These are phyloP conservation scores for Begonia masoniana DNA, from an alignment of 306 rosid species.

Conservation along the genomic window DNA sequence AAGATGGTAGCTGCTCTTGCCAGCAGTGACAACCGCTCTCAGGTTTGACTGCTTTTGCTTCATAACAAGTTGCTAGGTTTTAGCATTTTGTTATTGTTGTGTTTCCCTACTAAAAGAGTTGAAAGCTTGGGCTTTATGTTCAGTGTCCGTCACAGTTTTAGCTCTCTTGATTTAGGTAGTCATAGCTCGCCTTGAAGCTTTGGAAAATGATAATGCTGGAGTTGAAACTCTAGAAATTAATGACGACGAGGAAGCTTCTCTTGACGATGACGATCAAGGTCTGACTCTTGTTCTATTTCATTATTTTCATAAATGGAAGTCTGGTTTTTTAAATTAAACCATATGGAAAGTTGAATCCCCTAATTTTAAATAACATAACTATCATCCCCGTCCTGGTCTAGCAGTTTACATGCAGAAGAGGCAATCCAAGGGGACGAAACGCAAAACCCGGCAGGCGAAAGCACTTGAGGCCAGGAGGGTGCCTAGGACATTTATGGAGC, in stretches of 20 bases:
- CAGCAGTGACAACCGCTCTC: conserved; percentile 69
- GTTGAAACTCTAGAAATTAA: conserved; percentile 44
- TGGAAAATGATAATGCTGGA: conserved; percentile 83
- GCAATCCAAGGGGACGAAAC: conserved; percentile 76
- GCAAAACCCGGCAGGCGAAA: conserved; percentile 87
- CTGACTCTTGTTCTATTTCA: not conserved
- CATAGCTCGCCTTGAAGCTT: conserved; percentile 78
- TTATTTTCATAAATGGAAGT: no score
- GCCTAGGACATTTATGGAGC: conserved; percentile 86
- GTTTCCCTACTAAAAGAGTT: not conserved
- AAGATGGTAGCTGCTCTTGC: conserved; percentile 82
- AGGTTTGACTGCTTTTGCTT: conserved; percentile 17
- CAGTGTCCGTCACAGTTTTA: not conserved
- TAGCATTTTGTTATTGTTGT: not conserved
- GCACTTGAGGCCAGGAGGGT: conserved; percentile 97
- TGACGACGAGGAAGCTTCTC: conserved; percentile 65
- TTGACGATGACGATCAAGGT: conserved; percentile 92
- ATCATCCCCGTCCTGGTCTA: not conserved
- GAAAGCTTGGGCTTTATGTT: not conserved
- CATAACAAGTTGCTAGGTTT: not conserved
- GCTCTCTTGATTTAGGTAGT: conserved; percentile 40
- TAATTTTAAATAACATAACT: not conserved
- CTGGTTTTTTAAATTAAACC: no score
- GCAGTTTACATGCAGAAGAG: conserved; percentile 56
- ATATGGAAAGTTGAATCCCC: no score